These are phyloP conservation scores for Leucosporidium yakuticum DNA, from an alignment of 768 basidiomycete genomes.

Conservation along the genomic window DNA sequence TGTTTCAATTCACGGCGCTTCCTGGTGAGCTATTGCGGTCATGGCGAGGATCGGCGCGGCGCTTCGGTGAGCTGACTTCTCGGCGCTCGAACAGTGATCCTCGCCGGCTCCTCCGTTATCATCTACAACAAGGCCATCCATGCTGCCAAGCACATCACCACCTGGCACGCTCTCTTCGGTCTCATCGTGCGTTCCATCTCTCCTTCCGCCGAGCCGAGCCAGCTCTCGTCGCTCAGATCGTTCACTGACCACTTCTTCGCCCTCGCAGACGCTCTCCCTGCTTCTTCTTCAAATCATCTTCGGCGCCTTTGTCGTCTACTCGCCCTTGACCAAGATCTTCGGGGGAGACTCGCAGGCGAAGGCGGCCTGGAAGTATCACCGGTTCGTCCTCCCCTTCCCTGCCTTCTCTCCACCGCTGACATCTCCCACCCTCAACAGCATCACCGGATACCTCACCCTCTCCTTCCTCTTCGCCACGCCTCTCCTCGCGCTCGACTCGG, in stretches of 20 bases:
- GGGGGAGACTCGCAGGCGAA: constrained; percentile 27
- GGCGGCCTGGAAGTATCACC: constrained; percentile 34
- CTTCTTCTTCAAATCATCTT: constrained; percentile 23
- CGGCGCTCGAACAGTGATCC: constrained; percentile 6
- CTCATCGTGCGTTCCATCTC: constrained; percentile 13
- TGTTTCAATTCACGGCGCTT: constrained; percentile 27
- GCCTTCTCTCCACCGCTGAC: neutral
- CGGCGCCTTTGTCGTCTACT: constrained; percentile 28
- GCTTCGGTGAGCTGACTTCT: neutral
- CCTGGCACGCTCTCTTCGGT: constrained; percentile 33
- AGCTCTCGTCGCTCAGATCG: too few species aligned
- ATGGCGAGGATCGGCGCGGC: neutral
- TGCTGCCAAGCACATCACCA: constrained; percentile 27
- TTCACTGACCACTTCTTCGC: neutral
- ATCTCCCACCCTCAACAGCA: too few species aligned
- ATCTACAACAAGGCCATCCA: constrained; percentile 35
- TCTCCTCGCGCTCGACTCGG: too few species aligned
- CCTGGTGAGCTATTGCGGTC: neutral
- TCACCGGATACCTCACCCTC: too few species aligned
- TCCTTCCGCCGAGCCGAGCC: neutral
- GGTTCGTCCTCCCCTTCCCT: neutral
- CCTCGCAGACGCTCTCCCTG: constrained; percentile 11
- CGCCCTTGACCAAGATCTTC: constrained; percentile 21
- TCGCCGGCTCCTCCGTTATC: constrained; percentile 27
- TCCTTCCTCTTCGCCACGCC: too few species aligned